Evolutionary conservation across 345 rosid species (phyloP), one percentile per base, ranked within the genome.

Genomic region (Eucalyptus pauciflora): DNA sequence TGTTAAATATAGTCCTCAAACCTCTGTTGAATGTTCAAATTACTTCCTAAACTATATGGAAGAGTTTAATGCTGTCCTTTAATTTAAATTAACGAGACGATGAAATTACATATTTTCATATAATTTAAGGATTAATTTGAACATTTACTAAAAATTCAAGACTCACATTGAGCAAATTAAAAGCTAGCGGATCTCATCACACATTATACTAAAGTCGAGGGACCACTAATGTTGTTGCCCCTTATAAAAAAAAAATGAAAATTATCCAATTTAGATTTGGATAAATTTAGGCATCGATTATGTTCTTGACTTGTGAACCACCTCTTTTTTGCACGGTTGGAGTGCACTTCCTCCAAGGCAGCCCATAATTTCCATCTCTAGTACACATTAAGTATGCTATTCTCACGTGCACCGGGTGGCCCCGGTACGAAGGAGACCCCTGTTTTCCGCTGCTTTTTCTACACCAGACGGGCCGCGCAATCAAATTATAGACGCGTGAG

Each of bases 151-250:
- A 56, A 20, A 56, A 10, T 56, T 10, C 0, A 56, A 22, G 0
- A 1, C 24, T 25, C 13, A 56, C 10, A 25, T 24, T 1, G 13
- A 56, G 6, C 0, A 24, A 24, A 56, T 56, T 56, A 56, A 56
- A 56, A 10, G 1, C 2, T 9, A 25, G 4, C 9, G 3, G 3
- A 56, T 56, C 13, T 22, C 62, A 24, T 56, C 2, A 0, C 5
- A 56, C 29, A 0, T 22, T 24, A 56, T 24, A 56, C 10, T 25
- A 56, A 56, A 4, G 29, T 56, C 3, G 27, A 56, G 29, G 5
- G 13, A 24, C 9, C 5, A 10, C 25, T 56, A 24, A 25, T 10
- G 29, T 10, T 10, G 1, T 10, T 56, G 3, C 27, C 29, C 18
- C 29, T 56, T 9, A 0, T 24, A 56, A 6, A 24, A 56, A 24